A percentile compares a stretch with the other conserved stretches of the same genome.
These are phyloP conservation scores for Vicia villosa DNA, from an alignment of 306 rosid species.

Conservation along the genomic window DNA sequence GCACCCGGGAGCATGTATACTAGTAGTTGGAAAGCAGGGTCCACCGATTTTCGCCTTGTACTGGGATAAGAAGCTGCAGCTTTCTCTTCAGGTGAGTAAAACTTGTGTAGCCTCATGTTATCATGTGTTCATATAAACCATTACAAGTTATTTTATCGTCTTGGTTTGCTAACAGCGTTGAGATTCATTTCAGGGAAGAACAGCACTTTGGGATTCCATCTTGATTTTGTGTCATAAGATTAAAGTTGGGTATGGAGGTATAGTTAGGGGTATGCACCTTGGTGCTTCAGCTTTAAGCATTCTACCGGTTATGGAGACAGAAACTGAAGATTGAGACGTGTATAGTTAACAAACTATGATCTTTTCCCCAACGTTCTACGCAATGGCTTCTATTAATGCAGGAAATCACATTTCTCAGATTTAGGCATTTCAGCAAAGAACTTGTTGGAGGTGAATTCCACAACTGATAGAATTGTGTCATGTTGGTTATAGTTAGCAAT, in stretches of 20 bases:
- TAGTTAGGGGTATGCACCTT: constrained; percentile 83
- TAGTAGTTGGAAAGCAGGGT: constrained; percentile 74
- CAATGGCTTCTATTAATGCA: background rate
- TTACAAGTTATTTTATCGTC: background rate
- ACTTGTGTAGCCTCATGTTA: background rate
- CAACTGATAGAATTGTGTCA: no score
- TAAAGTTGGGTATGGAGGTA: constrained; percentile 70
- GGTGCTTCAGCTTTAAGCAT: constrained; percentile 83
- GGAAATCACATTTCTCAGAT: constrained; percentile 6
- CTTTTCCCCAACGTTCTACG: constrained; percentile 15
- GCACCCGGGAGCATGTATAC: constrained; percentile 82
- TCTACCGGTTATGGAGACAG: constrained; percentile 75
- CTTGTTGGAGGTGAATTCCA: constrained; percentile 21
- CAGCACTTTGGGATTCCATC: constrained; percentile 85
- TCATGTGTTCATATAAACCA: background rate
- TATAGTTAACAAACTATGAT: constrained; percentile 29
- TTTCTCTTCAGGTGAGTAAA: constrained; percentile 85
- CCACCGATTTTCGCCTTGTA: constrained; percentile 86
- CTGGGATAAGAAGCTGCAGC: constrained; percentile 87
- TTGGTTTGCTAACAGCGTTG: constrained; percentile 30
- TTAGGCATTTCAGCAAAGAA: constrained; percentile 28
- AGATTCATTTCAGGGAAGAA: constrained; percentile 72
- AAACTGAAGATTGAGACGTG: constrained; percentile 52
- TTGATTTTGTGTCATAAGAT: constrained; percentile 78
- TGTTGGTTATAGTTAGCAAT: background rate